These are phyloP conservation scores for Lachancea dasiensis DNA, from an alignment of 805 yeast species.

Conservation along the genomic window DNA sequence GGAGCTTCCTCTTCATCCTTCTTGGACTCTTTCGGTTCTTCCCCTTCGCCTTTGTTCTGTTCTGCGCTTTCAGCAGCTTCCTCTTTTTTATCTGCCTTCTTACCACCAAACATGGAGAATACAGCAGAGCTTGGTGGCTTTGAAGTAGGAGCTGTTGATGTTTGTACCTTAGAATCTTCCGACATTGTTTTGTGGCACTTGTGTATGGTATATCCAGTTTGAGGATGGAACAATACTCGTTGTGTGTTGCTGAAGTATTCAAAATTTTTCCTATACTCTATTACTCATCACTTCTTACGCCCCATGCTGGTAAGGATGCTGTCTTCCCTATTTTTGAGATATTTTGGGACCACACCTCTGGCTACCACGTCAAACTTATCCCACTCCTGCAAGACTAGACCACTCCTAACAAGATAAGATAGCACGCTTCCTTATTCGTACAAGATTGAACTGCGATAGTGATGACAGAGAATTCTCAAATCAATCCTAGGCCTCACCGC, in stretches of 20 bases:
- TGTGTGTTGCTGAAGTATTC: too few relatives aligned
- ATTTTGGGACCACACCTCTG: too few relatives aligned
- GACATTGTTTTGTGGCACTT: constrained; percentile 17
- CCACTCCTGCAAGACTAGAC: too few relatives aligned
- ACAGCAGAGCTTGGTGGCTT: constrained; percentile 74
- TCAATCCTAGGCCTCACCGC: constrained; percentile 13
- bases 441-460: too few relatives aligned
- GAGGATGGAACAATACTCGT: too few relatives aligned
- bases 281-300: too few relatives aligned
- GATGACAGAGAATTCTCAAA: constrained; percentile 1
- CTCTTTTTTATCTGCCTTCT: constrained; percentile 58
- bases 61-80: constrained; percentile 20
- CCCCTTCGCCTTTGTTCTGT: constrained; percentile 28
- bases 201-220: neutral
- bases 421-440: too few relatives aligned
- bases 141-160: constrained; percentile 22
- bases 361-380: too few relatives aligned
- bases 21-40: constrained; percentile 22
- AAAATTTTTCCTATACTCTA: too few relatives aligned
- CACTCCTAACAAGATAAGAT: too few relatives aligned
- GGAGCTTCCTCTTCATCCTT: constrained; percentile 36
- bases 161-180: constrained; percentile 16
- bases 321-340: too few relatives aligned
- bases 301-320: too few relatives aligned
- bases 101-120: constrained; percentile 94